These are phyloP conservation scores for Smithsoniella earleae DNA, from an alignment of 163 green algal genomes.

Conservation along the genomic window DNA sequence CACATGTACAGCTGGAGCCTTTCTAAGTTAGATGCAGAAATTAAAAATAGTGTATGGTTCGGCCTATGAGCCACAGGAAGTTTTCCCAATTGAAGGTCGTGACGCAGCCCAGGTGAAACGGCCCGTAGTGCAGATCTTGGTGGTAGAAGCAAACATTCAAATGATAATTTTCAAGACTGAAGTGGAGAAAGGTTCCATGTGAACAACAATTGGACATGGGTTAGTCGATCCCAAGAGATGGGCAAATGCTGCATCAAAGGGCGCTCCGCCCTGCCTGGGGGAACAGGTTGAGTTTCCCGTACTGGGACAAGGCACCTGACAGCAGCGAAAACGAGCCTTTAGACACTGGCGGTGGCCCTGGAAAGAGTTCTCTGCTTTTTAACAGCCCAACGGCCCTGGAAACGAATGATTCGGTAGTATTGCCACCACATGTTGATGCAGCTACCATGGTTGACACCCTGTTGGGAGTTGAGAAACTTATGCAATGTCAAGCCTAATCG, in stretches of 20 bases:
- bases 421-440: no score
- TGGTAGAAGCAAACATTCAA: constrained; percentile 94
- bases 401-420: constrained; percentile 83
- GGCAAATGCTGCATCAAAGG: constrained; percentile 78
- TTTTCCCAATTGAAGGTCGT: no score
- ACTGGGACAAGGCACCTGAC: constrained; percentile 71
- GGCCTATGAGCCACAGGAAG: no score
- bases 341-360: constrained; percentile 67
- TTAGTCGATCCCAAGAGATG: constrained; percentile 90
- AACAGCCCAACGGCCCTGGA: constrained; percentile 76
- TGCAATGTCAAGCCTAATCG: no score
- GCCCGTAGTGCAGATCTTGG: constrained; percentile 88
- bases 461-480: no score
- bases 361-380: constrained; percentile 92
- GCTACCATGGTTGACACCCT: no score
- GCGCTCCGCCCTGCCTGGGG: constrained; percentile 65
- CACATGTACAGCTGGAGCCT: no score
- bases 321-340: constrained; percentile 73
- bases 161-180: constrained; percentile 90
- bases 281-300: constrained; percentile 91
- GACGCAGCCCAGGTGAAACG: constrained; percentile 77
- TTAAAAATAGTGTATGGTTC: no score
- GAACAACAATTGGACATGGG: constrained; percentile 91
- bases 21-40: no score
- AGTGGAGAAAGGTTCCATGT: constrained; percentile 92